Evolutionary conservation across 495 filamentous ascomycete species (phyloP), one percentile per base, ranked within the genome.

Genomic region (Xylaria nigripes): DNA sequence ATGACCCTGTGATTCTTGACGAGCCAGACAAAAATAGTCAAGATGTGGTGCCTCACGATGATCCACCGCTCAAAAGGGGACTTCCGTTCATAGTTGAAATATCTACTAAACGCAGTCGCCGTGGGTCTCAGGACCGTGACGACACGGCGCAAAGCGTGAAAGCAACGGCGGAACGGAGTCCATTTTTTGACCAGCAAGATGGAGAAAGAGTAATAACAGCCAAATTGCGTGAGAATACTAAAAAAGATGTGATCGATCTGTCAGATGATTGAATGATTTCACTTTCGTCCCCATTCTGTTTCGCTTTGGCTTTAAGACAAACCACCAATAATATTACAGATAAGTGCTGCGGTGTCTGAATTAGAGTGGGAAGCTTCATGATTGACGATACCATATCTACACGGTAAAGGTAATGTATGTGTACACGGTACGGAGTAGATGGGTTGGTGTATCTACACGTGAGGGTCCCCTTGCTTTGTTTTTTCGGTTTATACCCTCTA

Each of bases 401-500:
- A 48, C 27, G 27, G 43, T 9, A 15, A 23, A 29, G 42, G 23
- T 4, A 45, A 22, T n/a, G 6, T 25, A 22, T n/a, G 6, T 25
- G 21, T 45, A 8, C 21, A 30, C 18, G 45, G 38, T 32, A 55
- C 25, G 45, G 44, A 42, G 52, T 48, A 48, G 18, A 34, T 21
- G 42, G 27, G 15, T 25, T 46, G 51, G 42, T 29, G 51, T 27
- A 36, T 54, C 18, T 19, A 38, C 13, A 6, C 30, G 4, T 45
- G 23, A 32, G 6, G 19, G n/a, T 38, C 27, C 4, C 7, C 30
- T 4, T 13, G 24, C 4, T 16, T 22, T 49, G 29, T 30, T 25
- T 29, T 49, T 45, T 42, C 41, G 46, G 36, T 50, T 2, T 56
- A 56, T 54, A 54, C 48, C 53, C 18, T 38, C 34, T 23, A 34